These are phyloP conservation scores for Saposhnikovia divaricata DNA, from an alignment of 129 eudicot species.

Conservation along the genomic window DNA sequence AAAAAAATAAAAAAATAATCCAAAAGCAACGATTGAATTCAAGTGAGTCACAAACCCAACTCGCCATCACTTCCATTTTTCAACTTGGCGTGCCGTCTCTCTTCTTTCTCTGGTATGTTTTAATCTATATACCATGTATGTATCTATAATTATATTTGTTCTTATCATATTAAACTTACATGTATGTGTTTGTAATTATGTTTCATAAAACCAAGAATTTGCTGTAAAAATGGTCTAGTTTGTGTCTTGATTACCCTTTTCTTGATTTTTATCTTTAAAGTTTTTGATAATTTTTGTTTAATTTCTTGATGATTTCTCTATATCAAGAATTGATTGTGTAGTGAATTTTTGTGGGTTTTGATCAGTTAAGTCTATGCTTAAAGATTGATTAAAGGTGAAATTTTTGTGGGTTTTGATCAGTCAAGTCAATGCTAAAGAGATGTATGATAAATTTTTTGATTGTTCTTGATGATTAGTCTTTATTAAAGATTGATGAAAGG, in stretches of 20 bases:
- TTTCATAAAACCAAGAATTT: not conserved
- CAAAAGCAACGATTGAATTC: not conserved
- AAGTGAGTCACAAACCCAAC: constrained; percentile 5
- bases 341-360: constrained; percentile 15
- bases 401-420: constrained; percentile 13
- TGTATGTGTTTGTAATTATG: not conserved
- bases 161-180: not conserved
- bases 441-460: constrained; percentile 20
- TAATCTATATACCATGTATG: not conserved
- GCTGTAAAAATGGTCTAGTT: not conserved
- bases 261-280: not conserved
- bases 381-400: not conserved
- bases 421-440: not conserved
- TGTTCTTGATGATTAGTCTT: not conserved
- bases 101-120: constrained; percentile 5
- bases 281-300: constrained; percentile 1
- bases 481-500: not conserved
- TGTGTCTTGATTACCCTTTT: not conserved
- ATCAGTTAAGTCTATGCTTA: constrained; percentile 18
- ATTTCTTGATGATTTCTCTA: not conserved
- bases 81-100: not conserved
- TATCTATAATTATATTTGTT: not conserved
- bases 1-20: not conserved
- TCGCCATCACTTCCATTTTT: constrained; percentile 10
- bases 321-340: not conserved